Evolutionary conservation across 192 early-diverging fungal species (phyloP).

Genomic region (Podila epigama): DNA sequence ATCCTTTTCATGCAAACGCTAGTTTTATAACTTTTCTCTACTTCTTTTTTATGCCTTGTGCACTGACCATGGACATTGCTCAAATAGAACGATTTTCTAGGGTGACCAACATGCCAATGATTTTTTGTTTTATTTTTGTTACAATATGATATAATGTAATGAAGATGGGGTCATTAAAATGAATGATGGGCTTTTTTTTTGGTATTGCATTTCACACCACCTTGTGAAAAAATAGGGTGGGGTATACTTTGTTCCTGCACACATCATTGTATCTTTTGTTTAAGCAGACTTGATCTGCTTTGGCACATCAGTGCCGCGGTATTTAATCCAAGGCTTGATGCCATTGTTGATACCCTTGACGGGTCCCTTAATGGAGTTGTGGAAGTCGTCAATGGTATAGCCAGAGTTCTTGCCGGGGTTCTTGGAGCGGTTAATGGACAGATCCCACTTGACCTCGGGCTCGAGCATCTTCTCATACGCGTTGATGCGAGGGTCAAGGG

Average conservation of each 20-base stretch:
- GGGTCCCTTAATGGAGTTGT: constrained; percentile 8
- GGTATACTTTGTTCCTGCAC: neutral
- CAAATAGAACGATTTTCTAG: too few species aligned
- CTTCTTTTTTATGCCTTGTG: too few species aligned
- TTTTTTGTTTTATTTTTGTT: too few species aligned
- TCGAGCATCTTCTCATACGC: constrained; percentile 43
- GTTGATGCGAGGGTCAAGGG: constrained; percentile 25
- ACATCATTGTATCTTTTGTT: neutral
- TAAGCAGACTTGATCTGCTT: constrained; percentile 1
- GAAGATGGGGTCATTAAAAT: too few species aligned
- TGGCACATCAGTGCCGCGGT: constrained; percentile 11
- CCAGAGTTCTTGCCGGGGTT: constrained; percentile 22
- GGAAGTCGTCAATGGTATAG: constrained; percentile 23
- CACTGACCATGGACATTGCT: too few species aligned
- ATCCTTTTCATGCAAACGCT: too few species aligned
- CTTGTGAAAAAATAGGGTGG: too few species aligned
- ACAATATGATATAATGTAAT: too few species aligned
- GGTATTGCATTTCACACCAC: too few species aligned
- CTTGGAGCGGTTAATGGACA: constrained; percentile 24
- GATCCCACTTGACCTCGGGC: constrained; percentile 48
- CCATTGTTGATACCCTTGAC: constrained; percentile 8
- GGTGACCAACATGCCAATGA: too few species aligned
- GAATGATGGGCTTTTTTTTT: too few species aligned
- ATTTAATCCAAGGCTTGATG: constrained; percentile 24
- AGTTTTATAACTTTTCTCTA: too few species aligned